Percentiles rank a stretch among this genome's conserved stretches.
These are phyloP conservation scores for Tricharina praecox DNA, from an alignment of 495 filamentous ascomycete species.

Conservation along the genomic window DNA sequence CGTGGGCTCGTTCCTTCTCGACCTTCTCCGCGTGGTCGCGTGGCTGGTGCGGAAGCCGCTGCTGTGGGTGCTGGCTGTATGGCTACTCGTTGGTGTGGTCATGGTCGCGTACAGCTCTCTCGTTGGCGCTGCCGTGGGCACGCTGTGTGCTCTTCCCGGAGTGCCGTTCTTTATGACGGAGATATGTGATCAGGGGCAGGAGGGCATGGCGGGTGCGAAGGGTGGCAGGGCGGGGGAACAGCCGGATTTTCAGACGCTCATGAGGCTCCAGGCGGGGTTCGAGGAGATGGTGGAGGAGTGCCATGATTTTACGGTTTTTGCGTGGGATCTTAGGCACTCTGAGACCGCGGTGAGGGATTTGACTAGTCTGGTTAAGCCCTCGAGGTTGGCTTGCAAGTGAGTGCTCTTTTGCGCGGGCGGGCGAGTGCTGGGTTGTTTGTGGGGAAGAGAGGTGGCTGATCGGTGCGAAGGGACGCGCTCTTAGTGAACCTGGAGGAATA, in stretches of 20 bases:
- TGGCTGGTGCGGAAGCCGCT: neutral
- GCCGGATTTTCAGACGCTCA: slow-evolving; percentile 45
- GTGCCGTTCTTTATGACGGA: slow-evolving; percentile 1
- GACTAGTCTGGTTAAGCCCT: slow-evolving; percentile 13
- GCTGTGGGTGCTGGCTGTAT: neutral
- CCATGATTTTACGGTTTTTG: slow-evolving; percentile 32
- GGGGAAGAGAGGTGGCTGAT: too few relatives aligned
- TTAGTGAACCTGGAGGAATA: slow-evolving; percentile 18
- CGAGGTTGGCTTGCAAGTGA: slow-evolving; percentile 6
- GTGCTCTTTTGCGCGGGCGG: neutral
- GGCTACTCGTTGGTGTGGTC: neutral
- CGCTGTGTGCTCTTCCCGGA: neutral
- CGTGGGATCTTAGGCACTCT: slow-evolving; percentile 16
- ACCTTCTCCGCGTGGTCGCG: neutral
- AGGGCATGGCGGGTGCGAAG: neutral
- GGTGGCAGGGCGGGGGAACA: neutral
- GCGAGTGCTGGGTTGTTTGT: neutral
- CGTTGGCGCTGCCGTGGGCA: neutral
- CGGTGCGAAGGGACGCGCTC: slow-evolving; percentile 13
- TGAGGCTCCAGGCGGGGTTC: slow-evolving; percentile 47
- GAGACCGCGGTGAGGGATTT: slow-evolving; percentile 18
- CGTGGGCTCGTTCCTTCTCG: neutral
- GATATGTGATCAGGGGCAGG: neutral
- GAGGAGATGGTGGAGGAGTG: slow-evolving; percentile 47
- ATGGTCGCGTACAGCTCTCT: neutral